Base-by-base conservation (phyloP, 352 stramenopile species). In the Plasmopara viticola region DNA sequence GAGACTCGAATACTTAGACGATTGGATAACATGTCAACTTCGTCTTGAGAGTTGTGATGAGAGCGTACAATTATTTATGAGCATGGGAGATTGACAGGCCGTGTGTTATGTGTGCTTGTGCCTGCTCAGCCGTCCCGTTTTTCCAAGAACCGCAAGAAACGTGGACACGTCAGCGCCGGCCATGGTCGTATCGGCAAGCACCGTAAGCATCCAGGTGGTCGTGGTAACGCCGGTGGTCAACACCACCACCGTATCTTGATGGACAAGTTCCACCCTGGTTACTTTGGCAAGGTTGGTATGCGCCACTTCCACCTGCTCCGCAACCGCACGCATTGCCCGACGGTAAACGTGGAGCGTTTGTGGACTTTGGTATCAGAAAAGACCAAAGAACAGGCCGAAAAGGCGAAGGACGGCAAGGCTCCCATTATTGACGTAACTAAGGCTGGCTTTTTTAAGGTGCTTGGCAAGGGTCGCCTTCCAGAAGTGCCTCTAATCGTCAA, bases 271-370 rank as follows among this genome's bases (percentile, higher is more conserved):
- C 96, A 99, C 74, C 96, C 97, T 76, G 97, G 97, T 96, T 99
- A 99, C 88, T 99, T 99, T 69, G 97, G 97, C 93, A 99, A 99
- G 87, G 96, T 99, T 59, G 97, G 97, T 95, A 99, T 99, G 97
- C 91, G 97, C 66, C 96, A 98, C 53, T 99, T 98, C 79, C 97
- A 99, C 72, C 41, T 98, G 49, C 82, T 99, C 60, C 86, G 85
- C 56, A 99, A 99, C 84, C 81, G 95, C 51, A 80, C 83, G 55
- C 97, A 97, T 88, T 98, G 94, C 75, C 96, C 96, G 41, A 98
- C 95, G 29, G 84, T 99, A 59, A 99, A 99, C 83, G 70, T 99
- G 65, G 97, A 99, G 81, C 97, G 98, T 73, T 81, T 99, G 53
- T 99, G 97, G 94, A 98, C 92, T 70, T 86, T 99, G 51, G 86